These are phyloP conservation scores for Botrytis fragariae DNA, from an alignment of 2,329 filamentous ascomycete species.

Conservation along the genomic window DNA sequence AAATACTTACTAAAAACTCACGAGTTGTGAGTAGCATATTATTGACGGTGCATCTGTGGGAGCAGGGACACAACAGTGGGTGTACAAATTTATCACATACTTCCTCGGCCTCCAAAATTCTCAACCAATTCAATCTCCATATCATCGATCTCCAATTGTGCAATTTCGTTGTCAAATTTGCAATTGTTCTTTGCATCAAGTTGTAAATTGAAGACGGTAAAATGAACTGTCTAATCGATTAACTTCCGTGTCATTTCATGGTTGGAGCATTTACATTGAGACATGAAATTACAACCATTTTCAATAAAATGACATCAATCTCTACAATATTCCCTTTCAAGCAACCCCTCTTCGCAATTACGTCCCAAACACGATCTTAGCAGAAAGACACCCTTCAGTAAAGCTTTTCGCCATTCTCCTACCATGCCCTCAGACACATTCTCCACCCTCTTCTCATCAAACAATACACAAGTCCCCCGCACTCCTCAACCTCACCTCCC, in stretches of 20 bases:
- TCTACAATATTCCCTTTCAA: background rate
- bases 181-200: background rate
- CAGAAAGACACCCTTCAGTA: background rate
- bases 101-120: background rate
- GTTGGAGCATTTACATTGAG: background rate
- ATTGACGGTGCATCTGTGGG: slow-evolving; percentile 14
- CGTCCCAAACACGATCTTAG: background rate
- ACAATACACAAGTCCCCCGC: background rate
- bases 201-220: background rate
- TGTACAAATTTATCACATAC: background rate
- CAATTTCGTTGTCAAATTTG: background rate
- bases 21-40: background rate
- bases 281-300: background rate
- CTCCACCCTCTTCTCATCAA: background rate
- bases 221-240: background rate
- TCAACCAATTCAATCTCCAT: background rate
- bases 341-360: background rate
- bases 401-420: background rate
- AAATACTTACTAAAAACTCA: slow-evolving; percentile 4
- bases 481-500: background rate
- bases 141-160: background rate
- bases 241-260: background rate
- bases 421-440: background rate
- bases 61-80: background rate
- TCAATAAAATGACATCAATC: background rate